Evolutionary conservation across 495 filamentous ascomycete genomes (phyloP), one percentile per base, ranked within the genome.

Genomic region (Penicillium simplicissimum): DNA sequence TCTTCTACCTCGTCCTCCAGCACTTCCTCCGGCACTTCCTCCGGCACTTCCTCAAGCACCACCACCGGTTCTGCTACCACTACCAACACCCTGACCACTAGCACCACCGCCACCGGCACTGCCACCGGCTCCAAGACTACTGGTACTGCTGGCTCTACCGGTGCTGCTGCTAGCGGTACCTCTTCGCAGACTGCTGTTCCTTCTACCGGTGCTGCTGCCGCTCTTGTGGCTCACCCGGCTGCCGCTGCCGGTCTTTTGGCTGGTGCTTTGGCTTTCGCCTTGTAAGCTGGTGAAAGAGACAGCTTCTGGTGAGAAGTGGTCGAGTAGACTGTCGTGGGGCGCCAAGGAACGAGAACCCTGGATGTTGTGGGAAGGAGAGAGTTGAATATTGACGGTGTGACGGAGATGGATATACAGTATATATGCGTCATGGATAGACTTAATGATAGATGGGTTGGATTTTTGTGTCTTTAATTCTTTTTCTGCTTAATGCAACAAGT

Each of bases 141-240:
- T 47, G 43, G 59, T 34, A 61, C 59, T 43, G 55, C 63, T 25
- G 54, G 34, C 7, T 38, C 60, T 19, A 33, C 56, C 7, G 36
- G 62, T 25, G 57, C 55, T 14, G 21, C 61, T 35, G 52, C 60
- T 51, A 62, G 61, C 45, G 45, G 56, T 25, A 59, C 65, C 33
- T 57, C 68, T n/a, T 57, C 65, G 23, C 63, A 40, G 33, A 60
- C 64, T 31, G 33, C 66, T 34, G 59, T 55, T 42, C 54, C 61
- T 51, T 57, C 65, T 25, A 56, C 55, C 14, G 58, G 58, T 45
- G 58, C 47, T 35, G 65, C 55, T 56, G 63, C 37, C 25, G 62
- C 60, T 37, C 40, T 63, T n/a, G 51, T 60, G 0, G 57, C 42
- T 31, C 81, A 21, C 83, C 69, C 57, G 25, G 63, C 58, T 45